phyloP scores from a whole-genome alignment of 352 stramenopile genomes.

The Pythium apleroticum region DNA sequence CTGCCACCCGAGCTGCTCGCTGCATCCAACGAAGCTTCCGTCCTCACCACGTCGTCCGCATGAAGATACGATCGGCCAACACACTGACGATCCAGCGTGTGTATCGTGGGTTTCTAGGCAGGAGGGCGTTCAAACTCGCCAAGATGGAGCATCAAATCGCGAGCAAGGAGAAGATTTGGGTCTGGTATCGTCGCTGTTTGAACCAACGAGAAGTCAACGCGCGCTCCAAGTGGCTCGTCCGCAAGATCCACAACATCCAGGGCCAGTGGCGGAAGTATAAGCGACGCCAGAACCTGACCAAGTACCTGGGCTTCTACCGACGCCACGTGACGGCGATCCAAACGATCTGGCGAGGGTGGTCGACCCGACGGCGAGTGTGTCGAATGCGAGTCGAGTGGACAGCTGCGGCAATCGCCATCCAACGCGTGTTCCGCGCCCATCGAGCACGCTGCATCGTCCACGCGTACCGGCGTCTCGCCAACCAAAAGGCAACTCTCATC shows the following conservation, averaged over 20 bases:
- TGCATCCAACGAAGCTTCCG: constrained; percentile 51
- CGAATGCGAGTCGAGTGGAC: constrained; percentile 34
- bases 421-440: constrained; percentile 45
- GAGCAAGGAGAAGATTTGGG: constrained; percentile 32
- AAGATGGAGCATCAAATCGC: constrained; percentile 28
- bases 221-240: constrained; percentile 47
- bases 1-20: constrained; percentile 27
- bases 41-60: constrained; percentile 29
- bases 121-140: constrained; percentile 19
- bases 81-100: constrained; percentile 52
- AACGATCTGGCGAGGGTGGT: constrained; percentile 43
- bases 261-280: constrained; percentile 55
- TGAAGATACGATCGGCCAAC: constrained; percentile 30
- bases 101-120: constrained; percentile 41
- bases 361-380: constrained; percentile 33
- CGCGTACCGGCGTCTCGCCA: constrained; percentile 31
- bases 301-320: constrained; percentile 44
- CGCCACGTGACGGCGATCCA: constrained; percentile 39
- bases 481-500: constrained; percentile 31
- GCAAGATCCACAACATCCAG: constrained; percentile 55
- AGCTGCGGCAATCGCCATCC: constrained; percentile 34
- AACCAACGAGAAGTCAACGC: constrained; percentile 33
- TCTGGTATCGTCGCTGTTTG: constrained; percentile 54
- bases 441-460: constrained; percentile 30
- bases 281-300: constrained; percentile 31